Base-by-base conservation (phyloP, 148 eudicot species). In the Silene uniflora region DNA sequence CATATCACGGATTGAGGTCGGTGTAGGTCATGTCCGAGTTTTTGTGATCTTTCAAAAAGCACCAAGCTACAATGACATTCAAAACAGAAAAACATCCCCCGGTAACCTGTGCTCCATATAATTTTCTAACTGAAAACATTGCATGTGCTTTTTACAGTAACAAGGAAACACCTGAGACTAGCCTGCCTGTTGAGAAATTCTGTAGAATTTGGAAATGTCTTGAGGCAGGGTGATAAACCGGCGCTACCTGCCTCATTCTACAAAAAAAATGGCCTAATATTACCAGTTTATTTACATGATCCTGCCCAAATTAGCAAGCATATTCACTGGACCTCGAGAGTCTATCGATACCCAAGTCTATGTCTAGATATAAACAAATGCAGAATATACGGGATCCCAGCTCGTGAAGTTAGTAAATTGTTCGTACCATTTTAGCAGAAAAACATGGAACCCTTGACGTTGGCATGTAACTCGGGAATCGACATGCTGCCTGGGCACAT, bases 381-480 rank as follows among this genome's bases (percentile, higher is more conserved):
- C 17, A 52, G 13, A 12, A 80, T 75, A 12, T 52, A 78, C 72
- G 55, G 11, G 25, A 55, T 21, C 63, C 67, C 52, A 69, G 23
- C 68, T 19, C 39, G 35, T 27, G 19, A 19, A 10, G 16, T 21
- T 5, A 23, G 47, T 32, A 46, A 73, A 32, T 55, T 23, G 2
- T 16, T 16, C 16, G 18, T 52, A 64, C 55, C 79, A 35, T 52
- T 29, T 92, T 76, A 92, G 83, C 97, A 92, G 83, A 92, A 92
- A 78, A 92, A 92, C 94, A 92, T 92, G 24, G 92, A 88, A 58
- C 80, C 85, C 60, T 78, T 85, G 74, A 92, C 85, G 2, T 85
- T 76, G 55, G 85, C 72, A 63, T 92, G 89, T 79, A 92, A 76
- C 79, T 88, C 81, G 3, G 89, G 88, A 71, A 92, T 64, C 23